phyloP scores from a whole-genome alignment of 768 basidiomycete species.

The Pholiota conissans region DNA sequence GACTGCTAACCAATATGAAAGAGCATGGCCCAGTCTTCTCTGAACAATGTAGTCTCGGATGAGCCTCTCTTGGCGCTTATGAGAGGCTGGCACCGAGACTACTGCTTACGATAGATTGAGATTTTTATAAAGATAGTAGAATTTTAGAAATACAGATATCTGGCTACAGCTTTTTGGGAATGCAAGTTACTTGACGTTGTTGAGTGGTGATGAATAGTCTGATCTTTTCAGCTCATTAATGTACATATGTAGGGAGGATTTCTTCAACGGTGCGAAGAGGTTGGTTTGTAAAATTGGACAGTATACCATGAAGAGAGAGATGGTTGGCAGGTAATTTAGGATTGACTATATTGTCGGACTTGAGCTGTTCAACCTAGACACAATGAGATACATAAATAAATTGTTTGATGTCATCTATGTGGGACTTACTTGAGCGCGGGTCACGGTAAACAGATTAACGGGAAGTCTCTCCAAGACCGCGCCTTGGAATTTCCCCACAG shows the following conservation, averaged over 20 bases:
- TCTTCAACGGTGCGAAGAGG: constrained; percentile 50
- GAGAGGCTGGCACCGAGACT: too few species aligned
- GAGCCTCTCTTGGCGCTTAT: too few species aligned
- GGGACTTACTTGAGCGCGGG: constrained; percentile 63
- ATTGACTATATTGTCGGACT: constrained; percentile 55
- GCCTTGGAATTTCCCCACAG: constrained; percentile 64
- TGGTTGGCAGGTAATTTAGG: constrained; percentile 24
- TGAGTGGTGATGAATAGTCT: too few species aligned
- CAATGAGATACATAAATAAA: neutral
- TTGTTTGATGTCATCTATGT: neutral
- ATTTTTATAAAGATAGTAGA: too few species aligned
- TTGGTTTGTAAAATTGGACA: constrained; percentile 34
- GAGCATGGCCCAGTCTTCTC: constrained; percentile 41
- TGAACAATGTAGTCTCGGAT: too few species aligned
- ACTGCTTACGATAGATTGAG: too few species aligned
- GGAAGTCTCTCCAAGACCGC: constrained; percentile 64
- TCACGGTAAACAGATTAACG: constrained; percentile 64
- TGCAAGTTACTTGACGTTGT: too few species aligned
- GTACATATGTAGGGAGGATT: constrained; percentile 57
- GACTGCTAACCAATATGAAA: constrained; percentile 71
- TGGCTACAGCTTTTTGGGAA: too few species aligned
- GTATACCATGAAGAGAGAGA: constrained; percentile 36
- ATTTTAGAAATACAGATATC: too few species aligned
- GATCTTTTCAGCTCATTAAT: too few species aligned
- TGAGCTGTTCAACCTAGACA: constrained; percentile 61